Percentiles rank a stretch among this genome's conserved stretches.
Conservation (phyloP, 140 eudicot species). For the Bidens hawaiensis region DNA sequence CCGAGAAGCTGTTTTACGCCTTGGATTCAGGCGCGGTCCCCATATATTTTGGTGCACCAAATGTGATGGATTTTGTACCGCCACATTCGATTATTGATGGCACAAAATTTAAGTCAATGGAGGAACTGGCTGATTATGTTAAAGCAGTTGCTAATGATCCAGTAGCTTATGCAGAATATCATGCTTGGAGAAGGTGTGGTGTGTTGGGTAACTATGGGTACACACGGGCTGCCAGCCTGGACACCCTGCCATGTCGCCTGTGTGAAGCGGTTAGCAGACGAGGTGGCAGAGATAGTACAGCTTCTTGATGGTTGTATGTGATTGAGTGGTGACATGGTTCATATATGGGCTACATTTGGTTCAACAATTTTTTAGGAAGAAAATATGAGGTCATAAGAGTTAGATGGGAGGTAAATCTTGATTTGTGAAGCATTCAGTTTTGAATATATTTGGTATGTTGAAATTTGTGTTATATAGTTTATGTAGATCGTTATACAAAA, state of each 20-base stretch:
- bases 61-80: constrained; percentile 94
- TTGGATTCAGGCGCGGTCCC: constrained; percentile 93
- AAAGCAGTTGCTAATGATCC: constrained; percentile 87
- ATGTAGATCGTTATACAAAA: background rate
- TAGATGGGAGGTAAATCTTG: no score
- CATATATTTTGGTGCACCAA: constrained; percentile 94
- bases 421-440: background rate
- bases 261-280: constrained; percentile 73
- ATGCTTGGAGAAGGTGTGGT: constrained; percentile 99
- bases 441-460: background rate
- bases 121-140: constrained; percentile 67
- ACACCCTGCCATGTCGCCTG: constrained; percentile 81
- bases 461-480: constrained; percentile 1
- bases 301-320: constrained; percentile 17
- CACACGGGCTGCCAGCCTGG: constrained; percentile 77
- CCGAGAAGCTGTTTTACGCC: constrained; percentile 90
- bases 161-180: constrained; percentile 82
- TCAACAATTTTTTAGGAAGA: constrained; percentile 12
- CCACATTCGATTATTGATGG: constrained; percentile 98
- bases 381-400: constrained; percentile 7
- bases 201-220: constrained; percentile 69
- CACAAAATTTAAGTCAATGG: constrained; percentile 56
- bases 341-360: constrained; percentile 21
- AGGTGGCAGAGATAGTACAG: constrained; percentile 63
- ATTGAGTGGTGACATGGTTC: constrained; percentile 12